Conservation (phyloP, 2,329 filamentous ascomycete genomes). For the Hymenoscyphus fraxineus region DNA sequence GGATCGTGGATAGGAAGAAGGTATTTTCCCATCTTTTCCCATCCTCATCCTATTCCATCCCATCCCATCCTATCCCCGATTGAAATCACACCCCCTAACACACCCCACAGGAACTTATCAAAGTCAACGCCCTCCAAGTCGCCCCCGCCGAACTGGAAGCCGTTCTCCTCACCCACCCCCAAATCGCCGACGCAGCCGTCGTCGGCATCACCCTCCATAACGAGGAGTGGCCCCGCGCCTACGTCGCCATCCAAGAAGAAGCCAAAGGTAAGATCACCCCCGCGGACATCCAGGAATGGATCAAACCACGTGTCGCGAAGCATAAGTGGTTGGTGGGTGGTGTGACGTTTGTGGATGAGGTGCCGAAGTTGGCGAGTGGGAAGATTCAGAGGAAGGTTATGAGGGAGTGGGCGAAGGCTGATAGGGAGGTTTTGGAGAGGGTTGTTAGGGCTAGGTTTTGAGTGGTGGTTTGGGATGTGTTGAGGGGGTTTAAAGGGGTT, state of each 20-base stretch:
- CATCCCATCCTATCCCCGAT: background rate
- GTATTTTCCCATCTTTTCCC: constrained; percentile 23
- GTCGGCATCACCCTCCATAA: constrained; percentile 45
- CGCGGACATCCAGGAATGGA: constrained; percentile 45
- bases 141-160: constrained; percentile 56
- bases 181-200: constrained; percentile 51
- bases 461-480: too few species aligned
- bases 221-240: constrained; percentile 43
- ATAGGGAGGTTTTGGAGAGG: constrained; percentile 39
- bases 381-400: constrained; percentile 40
- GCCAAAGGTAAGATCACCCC: constrained; percentile 32
- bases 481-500: too few species aligned
- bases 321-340: constrained; percentile 48
- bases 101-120: constrained; percentile 48
- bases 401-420: constrained; percentile 40
- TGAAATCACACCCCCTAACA: too few species aligned
- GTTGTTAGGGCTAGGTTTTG: constrained; percentile 21
- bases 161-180: constrained; percentile 47
- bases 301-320: constrained; percentile 40
- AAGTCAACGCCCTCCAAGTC: constrained; percentile 57
- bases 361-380: constrained; percentile 47
- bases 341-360: constrained; percentile 45
- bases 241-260: constrained; percentile 41
- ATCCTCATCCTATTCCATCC: background rate
- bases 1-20: constrained; percentile 55